phyloP scores from a whole-genome alignment of 495 filamentous ascomycete species.

The Staphylotrichum longicolle region DNA sequence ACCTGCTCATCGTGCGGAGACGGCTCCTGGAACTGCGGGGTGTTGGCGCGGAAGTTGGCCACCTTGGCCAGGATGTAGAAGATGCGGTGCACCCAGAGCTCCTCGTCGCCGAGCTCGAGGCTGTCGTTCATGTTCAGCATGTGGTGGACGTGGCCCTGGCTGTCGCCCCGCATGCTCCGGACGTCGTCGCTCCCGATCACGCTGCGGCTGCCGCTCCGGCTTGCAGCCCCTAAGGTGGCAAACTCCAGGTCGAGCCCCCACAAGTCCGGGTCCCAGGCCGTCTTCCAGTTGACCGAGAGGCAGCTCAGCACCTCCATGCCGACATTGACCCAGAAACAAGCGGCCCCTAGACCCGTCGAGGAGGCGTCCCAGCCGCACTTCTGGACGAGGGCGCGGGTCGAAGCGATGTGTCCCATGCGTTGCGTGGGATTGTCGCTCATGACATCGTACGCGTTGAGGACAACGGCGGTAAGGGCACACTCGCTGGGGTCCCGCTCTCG shows the following conservation, averaged over 20 bases:
- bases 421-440: constrained; percentile 77
- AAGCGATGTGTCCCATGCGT: constrained; percentile 83
- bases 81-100: constrained; percentile 88
- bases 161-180: constrained; percentile 56
- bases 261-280: constrained; percentile 87
- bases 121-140: constrained; percentile 43
- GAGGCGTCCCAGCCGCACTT: constrained; percentile 88
- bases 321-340: constrained; percentile 94
- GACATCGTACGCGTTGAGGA: constrained; percentile 87
- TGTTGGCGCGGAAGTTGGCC: constrained; percentile 72
- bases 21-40: constrained; percentile 58
- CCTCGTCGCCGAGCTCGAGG: constrained; percentile 59
- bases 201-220: constrained; percentile 19
- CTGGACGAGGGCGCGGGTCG: constrained; percentile 81
- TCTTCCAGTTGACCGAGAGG: constrained; percentile 80
- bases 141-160: constrained; percentile 46
- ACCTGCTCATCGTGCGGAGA: constrained; percentile 61
- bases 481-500: constrained; percentile 78
- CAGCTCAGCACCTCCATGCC: constrained; percentile 87
- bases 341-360: constrained; percentile 73
- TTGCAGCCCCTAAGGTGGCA: constrained; percentile 26
- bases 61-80: constrained; percentile 89
- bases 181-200: constrained; percentile 45
- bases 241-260: constrained; percentile 91
- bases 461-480: constrained; percentile 85